Base-by-base conservation (phyloP, 371 early-diverging fungal species). In the Syncephalis plumigaleata region DNA sequence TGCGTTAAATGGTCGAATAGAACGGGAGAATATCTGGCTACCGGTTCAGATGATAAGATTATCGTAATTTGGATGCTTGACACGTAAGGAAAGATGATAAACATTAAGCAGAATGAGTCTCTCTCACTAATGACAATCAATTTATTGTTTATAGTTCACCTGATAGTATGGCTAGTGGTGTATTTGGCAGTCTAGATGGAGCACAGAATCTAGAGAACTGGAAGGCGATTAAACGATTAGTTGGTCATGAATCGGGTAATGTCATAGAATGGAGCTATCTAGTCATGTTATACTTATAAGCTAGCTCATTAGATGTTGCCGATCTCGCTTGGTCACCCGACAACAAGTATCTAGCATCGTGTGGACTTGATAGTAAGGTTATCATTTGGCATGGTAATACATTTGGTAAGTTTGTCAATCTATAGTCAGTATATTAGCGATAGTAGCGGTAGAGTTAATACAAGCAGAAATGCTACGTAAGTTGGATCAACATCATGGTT, bases 281-380 rank as follows among this genome's bases (percentile, higher is more conserved):
- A 13, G 9, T 3, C 2, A 15, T 36, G 26, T 17, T 37, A 23
- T 44, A 11, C 26, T 13, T 27, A 9, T 0, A n/a, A 16, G 18
- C 23, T 18, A 36, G 17, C 39, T 40, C 15, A 23, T 21, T 53
- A 78, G 93, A 93, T 60, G 91, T 95, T 8, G 76, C 75, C 39
- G 91, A 92, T 50, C 56, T 96, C n/a, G 77, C 88, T 1, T 96
- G 97, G 97, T 87, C 95, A 11, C 77, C 75, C n/a, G 81, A 86
- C 45, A 80, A 84, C 53, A 64, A 67, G 16, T 87, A 77, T 49
- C 64, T 96, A 42, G 95, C 95, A 1, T 87, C 94, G 1, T 88
- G 92, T 59, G 88, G 88, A 45, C 70, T 91, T 18, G 94, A 96
- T 59, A 78, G 79, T 37, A 62, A 63, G 37, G 72, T 93, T 1